phyloP scores from a whole-genome alignment of 129 eudicot genomes.

The Flaveria robusta region DNA sequence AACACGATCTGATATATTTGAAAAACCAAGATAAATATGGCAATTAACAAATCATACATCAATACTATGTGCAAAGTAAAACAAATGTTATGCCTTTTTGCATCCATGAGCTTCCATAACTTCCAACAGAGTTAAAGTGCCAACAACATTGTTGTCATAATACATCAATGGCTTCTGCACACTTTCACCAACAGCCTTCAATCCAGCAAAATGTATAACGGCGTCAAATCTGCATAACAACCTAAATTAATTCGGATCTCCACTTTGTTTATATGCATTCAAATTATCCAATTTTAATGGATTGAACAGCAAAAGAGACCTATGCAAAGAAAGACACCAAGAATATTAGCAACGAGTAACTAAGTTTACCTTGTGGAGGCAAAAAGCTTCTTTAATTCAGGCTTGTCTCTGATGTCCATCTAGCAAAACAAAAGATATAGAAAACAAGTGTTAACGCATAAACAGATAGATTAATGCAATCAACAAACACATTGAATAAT shows the following conservation, averaged over 20 bases:
- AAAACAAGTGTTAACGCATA: constrained; percentile 5
- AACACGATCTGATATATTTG: constrained; percentile 65
- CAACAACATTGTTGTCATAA: constrained; percentile 73
- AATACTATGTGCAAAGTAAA: not conserved
- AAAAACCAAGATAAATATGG: constrained; percentile 17
- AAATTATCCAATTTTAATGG: constrained; percentile 1
- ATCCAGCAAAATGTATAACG: constrained; percentile 95
- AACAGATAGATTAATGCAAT: not conserved
- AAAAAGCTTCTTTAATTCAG: constrained; percentile 71
- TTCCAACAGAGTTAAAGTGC: constrained; percentile 79
- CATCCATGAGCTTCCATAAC: constrained; percentile 93
- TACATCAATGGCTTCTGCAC: constrained; percentile 82
- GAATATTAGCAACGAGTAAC: constrained; percentile 5
- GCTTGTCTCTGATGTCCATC: constrained; percentile 88
- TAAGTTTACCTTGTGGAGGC: constrained; percentile 46
- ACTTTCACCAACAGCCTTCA: constrained; percentile 98
- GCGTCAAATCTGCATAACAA: constrained; percentile 76
- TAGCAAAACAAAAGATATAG: constrained; percentile 26
- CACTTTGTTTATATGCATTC: constrained; percentile 11
- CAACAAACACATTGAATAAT: not conserved
- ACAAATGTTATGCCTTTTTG: constrained; percentile 57
- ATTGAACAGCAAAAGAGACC: constrained; percentile 9
- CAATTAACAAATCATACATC: not conserved
- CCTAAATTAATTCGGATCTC: not conserved
- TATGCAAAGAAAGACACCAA: not conserved